These are phyloP conservation scores for Populus nigra DNA, from an alignment of 345 rosid genomes.

Conservation along the genomic window DNA sequence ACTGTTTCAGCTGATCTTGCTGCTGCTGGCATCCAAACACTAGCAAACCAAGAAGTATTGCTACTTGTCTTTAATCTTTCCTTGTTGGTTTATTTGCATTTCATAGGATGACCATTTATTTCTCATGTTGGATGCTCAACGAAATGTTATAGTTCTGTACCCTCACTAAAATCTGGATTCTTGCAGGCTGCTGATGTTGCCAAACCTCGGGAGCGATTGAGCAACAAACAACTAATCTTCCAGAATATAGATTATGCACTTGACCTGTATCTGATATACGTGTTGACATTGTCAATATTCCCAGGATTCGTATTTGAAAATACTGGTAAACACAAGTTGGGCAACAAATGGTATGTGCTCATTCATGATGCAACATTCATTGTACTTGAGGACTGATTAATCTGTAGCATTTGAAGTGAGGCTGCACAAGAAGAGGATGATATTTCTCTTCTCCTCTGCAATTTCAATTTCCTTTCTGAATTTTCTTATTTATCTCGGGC, in stretches of 20 bases:
- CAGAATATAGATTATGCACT: slow-evolving; percentile 64
- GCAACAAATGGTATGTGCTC: slow-evolving; percentile 41
- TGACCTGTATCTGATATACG: slow-evolving; percentile 60
- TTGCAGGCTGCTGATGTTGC: too few relatives aligned
- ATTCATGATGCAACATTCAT: not conserved
- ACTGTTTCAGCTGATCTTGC: slow-evolving; percentile 81
- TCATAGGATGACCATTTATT: not conserved
- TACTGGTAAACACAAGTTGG: slow-evolving; percentile 64
- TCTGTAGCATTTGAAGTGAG: too few relatives aligned
- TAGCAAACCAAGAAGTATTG: slow-evolving; percentile 12
- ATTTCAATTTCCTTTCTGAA: not conserved
- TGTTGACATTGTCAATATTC: slow-evolving; percentile 68
- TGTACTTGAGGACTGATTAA: too few relatives aligned
- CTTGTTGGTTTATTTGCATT: not conserved
- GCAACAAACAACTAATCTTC: slow-evolving; percentile 49
- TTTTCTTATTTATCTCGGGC: too few relatives aligned
- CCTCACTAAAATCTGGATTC: not conserved
- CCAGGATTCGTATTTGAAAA: slow-evolving; percentile 85
- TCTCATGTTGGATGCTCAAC: not conserved
- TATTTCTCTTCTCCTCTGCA: not conserved
- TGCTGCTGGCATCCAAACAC: slow-evolving; percentile 70
- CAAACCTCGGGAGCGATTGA: slow-evolving; percentile 38
- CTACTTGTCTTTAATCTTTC: not conserved
- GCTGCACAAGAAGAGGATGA: too few relatives aligned
- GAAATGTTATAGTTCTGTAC: not conserved